phyloP scores from a whole-genome alignment of 1,284 basidiomycete genomes.

The Nidula niveotomentosa region DNA sequence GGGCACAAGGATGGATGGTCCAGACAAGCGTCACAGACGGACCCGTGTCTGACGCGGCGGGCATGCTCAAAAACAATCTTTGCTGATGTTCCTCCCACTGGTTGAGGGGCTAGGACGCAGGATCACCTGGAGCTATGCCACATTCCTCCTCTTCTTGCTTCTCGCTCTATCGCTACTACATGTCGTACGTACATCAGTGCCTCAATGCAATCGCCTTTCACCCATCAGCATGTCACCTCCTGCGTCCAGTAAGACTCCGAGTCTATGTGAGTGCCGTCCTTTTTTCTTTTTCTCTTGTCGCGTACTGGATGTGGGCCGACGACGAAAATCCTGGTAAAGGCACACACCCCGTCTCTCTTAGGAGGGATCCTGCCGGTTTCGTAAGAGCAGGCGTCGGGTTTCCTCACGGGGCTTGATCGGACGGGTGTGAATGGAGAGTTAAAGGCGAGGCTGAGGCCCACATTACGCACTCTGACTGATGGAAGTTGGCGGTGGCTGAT shows the following conservation, averaged over 20 bases:
- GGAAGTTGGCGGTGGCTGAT: too few relatives aligned
- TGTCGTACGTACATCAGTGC: too few relatives aligned
- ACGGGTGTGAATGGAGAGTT: conserved; percentile 71
- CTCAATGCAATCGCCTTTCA: conserved; percentile 1
- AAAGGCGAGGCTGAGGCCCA: conserved; percentile 84
- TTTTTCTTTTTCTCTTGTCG: conserved; percentile 17
- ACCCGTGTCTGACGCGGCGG: conserved; percentile 17
- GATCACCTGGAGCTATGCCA: conserved; percentile 83
- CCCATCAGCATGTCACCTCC: neutral
- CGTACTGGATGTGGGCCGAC: conserved; percentile 35
- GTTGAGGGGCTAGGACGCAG: conserved; percentile 85
- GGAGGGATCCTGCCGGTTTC: conserved; percentile 24
- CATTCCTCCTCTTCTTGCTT: conserved; percentile 31
- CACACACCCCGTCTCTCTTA: conserved; percentile 58
- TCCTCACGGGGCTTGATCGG: conserved; percentile 9
- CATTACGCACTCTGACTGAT: neutral
- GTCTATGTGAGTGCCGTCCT: conserved; percentile 8
- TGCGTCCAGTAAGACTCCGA: conserved; percentile 4
- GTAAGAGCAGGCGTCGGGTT: conserved; percentile 22
- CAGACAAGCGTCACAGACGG: conserved; percentile 87
- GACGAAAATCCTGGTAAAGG: conserved; percentile 89
- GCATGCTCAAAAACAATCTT: conserved; percentile 85
- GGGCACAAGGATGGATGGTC: conserved; percentile 65
- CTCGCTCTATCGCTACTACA: too few relatives aligned
- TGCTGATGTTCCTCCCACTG: conserved; percentile 84